Evolutionary conservation across 495 filamentous ascomycete species (phyloP).

Genomic region (Aspergillus mulundensis): DNA sequence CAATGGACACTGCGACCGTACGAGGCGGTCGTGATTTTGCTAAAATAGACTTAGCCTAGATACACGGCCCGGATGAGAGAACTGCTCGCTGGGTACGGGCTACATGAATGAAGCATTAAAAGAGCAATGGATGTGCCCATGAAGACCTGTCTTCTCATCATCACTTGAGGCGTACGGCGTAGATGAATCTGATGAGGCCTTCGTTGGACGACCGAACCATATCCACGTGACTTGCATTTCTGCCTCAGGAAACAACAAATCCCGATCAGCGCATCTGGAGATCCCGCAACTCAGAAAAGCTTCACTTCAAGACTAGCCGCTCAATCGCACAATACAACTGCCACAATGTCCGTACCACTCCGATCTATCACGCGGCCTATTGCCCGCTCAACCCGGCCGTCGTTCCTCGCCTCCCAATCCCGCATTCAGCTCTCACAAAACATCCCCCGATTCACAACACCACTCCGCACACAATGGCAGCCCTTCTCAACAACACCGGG

Average conservation of each 20-base stretch:
- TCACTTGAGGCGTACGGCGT: no score
- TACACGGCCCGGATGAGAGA: background rate
- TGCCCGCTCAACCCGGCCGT: slow-evolving; percentile 22
- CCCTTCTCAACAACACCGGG: slow-evolving; percentile 32
- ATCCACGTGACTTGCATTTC: background rate
- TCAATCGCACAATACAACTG: background rate
- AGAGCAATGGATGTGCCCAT: no score
- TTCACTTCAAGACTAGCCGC: background rate
- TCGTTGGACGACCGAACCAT: no score
- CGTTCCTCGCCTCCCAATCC: slow-evolving; percentile 11
- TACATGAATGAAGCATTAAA: background rate
- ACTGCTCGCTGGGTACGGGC: background rate
- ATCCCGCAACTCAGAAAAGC: slow-evolving; percentile 9
- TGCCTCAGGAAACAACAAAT: slow-evolving; percentile 3
- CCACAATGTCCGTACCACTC: slow-evolving; percentile 33
- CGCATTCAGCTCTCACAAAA: slow-evolving; percentile 20
- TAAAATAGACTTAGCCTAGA: slow-evolving; percentile 9
- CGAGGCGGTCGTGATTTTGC: slow-evolving; percentile 34
- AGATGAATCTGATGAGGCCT: background rate
- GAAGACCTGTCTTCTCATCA: no score
- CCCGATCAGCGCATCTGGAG: slow-evolving; percentile 17
- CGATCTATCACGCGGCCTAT: slow-evolving; percentile 27
- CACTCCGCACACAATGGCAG: background rate
- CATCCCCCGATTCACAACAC: slow-evolving; percentile 12
- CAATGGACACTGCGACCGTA: slow-evolving; percentile 39